Base-by-base conservation (phyloP, 352 stramenopile genomes). In the Phytophthora ohioensis region DNA sequence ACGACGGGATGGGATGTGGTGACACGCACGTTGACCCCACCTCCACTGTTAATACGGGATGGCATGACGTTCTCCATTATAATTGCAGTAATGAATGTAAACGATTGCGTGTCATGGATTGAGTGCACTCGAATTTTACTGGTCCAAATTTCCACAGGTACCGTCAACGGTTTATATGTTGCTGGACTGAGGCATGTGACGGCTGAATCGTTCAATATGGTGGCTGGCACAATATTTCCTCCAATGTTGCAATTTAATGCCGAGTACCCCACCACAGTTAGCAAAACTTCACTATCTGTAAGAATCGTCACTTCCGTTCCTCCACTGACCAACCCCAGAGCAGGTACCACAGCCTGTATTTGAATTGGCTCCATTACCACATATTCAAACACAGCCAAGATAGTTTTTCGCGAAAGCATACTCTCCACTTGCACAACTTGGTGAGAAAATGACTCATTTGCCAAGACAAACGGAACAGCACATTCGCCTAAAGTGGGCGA, bases 181-280 rank as follows among this genome's bases (percentile, higher is more conserved):
- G 61, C 38, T 36, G 80, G 80, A 21, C 55, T 78, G 12, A 17
- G 45, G 34, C 78, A 86, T 4, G 42, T 42, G 17, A 87, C 49
- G 30, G 65, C 48, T 10, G 72, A 74, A 8, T 63, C 32, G 42
- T 71, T 80, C 30, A 82, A 35, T 35, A 17, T 30, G 11, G 30
- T 48, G 4, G 65, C 69, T 27, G 63, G 31, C 6, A 84, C 60
- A 43, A 67, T 47, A 5, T 43, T 55, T 35, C 36, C 39, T 5
- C 80, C 80, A 48, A 88, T 61, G 7, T 60, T 65, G 27, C 80
- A 88, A 51, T 73, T 49, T 21, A 88, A 30, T 32, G 43, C 3
- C 11, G 48, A 54, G 67, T 59, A 41, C 47, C 72, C 51, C 45
- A 57, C 0, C 42, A 71, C 32, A 53, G n/a, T 52, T 32, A 55